Evolutionary conservation across 1,139 yeast genomes (phyloP), one percentile per base, ranked within the genome.

Genomic region (Geotrichum cucujoidarum): DNA sequence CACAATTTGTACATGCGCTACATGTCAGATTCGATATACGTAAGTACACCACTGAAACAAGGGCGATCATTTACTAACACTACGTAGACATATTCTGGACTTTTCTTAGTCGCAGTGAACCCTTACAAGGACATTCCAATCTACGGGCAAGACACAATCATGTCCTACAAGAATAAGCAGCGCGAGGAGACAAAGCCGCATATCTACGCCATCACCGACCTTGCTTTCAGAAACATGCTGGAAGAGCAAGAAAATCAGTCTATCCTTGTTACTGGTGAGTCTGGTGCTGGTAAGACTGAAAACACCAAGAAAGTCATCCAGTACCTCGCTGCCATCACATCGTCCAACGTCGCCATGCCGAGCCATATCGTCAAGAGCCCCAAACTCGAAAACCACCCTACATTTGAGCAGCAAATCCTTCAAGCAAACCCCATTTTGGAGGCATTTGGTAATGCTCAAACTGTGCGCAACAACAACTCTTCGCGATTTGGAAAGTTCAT

Each of bases 221-320:
- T 81, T 39, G 95, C 98, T 1, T 87, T 81, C 59, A 76, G 88
- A 52, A 86, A 83, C 60, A 73, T 92, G 66, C 71, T 88, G 18
- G 74, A 76, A 27, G 82, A 84, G 57, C 75, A 72, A 45, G 82
- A 81, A 60, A 85, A 90, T 65, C 98, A 94, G 67, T 82, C 95
- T 14, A 88, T 94, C 47, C 72, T 94, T 48, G 97, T 94, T 11
- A 94, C 98, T 1, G 99, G 99, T 53, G 99, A 94, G 64, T 85
- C 95, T 25, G 99, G 98, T 53, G 98, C 98, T 0, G 98, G 98
- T 50, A 92, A 92, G 65, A 92, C 98, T 0, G 98, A 92, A 68
- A 92, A 88, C 58, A 92, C 98, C n/a, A 92, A 92, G 65, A 88
- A 86, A 61, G 90, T 92, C 52, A 85, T 94, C 55, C 97, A 90